phyloP scores from a whole-genome alignment of 106 monocot species.

The Cymbidium sinense region DNA sequence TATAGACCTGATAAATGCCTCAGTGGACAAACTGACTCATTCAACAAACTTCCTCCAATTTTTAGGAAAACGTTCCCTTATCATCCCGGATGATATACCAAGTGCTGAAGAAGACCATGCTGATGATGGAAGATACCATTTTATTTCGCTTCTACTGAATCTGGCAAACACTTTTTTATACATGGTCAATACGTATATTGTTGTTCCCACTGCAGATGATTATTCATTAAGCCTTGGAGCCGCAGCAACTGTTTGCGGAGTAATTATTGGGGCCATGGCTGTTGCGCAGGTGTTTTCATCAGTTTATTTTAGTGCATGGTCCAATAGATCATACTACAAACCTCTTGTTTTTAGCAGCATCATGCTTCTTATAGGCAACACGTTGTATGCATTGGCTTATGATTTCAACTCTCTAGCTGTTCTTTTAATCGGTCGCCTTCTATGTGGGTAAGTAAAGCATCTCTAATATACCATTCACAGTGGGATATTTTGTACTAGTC shows the following conservation, averaged over 20 bases:
- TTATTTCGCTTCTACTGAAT: conserved; percentile 83
- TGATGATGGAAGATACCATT: conserved; percentile 53
- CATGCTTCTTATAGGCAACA: conserved; percentile 72
- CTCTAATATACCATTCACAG: neutral
- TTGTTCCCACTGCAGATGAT: conserved; percentile 95
- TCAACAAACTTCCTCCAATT: conserved; percentile 80
- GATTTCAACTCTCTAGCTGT: conserved; percentile 61
- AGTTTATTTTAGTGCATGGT: conserved; percentile 97
- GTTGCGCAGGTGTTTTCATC: conserved; percentile 94
- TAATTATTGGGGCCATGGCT: conserved; percentile 96
- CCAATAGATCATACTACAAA: conserved; percentile 86
- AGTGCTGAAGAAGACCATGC: conserved; percentile 35
- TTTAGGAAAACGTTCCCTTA: conserved; percentile 79
- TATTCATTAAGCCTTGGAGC: conserved; percentile 87
- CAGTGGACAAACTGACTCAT: conserved; percentile 71
- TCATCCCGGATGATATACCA: conserved; percentile 54
- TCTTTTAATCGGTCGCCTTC: conserved; percentile 74
- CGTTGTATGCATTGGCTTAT: conserved; percentile 83
- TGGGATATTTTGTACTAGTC: neutral
- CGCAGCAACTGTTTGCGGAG: conserved; percentile 91
- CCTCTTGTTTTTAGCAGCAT: conserved; percentile 91
- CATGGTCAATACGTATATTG: conserved; percentile 96
- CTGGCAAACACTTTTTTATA: conserved; percentile 86
- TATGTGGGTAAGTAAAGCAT: conserved; percentile 73
- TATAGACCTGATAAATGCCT: conserved; percentile 63